A percentile compares a stretch with the other conserved stretches of the same genome.
Evolutionary conservation across 176 grass and related monocot species (phyloP).

Genomic region (Carex pumila): DNA sequence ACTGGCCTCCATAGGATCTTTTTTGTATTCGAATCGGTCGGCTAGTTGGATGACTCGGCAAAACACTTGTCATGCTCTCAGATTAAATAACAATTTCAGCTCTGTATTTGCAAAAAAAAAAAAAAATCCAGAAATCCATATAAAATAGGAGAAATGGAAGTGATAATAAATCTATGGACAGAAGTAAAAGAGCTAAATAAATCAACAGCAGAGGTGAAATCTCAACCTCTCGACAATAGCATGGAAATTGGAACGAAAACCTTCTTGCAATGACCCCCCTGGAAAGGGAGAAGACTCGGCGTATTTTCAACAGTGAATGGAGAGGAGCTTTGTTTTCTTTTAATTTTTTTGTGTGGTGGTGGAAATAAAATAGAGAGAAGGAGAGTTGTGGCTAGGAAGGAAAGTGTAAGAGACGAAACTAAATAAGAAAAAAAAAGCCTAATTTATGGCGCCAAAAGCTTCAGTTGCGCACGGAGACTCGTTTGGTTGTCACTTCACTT

Average conservation of each 20-base stretch:
- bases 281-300: background rate
- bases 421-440: background rate
- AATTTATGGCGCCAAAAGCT: conserved; percentile 18
- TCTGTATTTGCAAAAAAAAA: background rate
- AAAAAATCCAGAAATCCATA: background rate
- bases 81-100: background rate
- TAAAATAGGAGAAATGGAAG: background rate
- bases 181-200: background rate
- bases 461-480: background rate
- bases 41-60: conserved; percentile 28
- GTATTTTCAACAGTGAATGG: background rate
- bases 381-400: conserved; percentile 13
- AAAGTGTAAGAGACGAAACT: background rate
- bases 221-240: background rate
- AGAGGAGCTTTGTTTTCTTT: background rate
- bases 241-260: background rate
- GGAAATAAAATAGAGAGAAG: background rate
- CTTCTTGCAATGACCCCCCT: background rate
- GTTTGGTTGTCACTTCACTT: background rate
- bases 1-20: conserved; percentile 7
- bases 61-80: conserved; percentile 41
- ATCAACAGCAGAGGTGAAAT: background rate
- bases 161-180: background rate
- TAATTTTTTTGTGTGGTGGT: background rate
- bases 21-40: conserved; percentile 20